Base-by-base conservation (phyloP, 1,284 basidiomycete species). In the Apiotrichum gamsii region DNA sequence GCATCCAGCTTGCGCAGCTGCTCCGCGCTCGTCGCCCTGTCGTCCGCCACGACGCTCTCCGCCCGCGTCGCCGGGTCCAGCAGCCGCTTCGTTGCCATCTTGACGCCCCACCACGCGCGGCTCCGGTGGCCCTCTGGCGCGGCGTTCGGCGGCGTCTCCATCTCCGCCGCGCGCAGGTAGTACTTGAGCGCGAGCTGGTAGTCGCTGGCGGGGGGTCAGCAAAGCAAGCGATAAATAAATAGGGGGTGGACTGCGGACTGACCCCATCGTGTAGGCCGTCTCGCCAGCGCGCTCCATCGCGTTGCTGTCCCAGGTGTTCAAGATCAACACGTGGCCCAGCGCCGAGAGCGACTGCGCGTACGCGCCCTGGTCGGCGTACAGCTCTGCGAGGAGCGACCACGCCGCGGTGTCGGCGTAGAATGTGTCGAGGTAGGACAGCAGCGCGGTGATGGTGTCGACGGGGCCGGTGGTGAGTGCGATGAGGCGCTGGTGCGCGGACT, bases 381-480 rank as follows among this genome's bases (percentile, higher is more conserved):
- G 79, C 57, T 90, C 86, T 0, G 90, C 86, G n/a, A 98, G 80
- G 62, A 95, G 84, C 11, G 90, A 77, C 95, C 94, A 98, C 5
- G 81, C 91, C 57, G 93, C 86, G 0, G 88, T 77, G 62, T 98
- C 94, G 23, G 83, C 82, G 69, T 97, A 97, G 71, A 94, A 91
- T 0, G 84, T 90, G 64, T 97, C 94, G 30, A 97, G 80, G 64
- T 90, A 86, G 28, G 78, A 74, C 18, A 83, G 81, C 6, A 98
- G 78, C 54, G 88, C 82, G 10, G 83, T 77, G 1, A 91, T 82
- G 0, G 87, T 82, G 33, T 78, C 76, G 37, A 84, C 78, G 9
- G 56, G 42, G 3, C 44, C 43, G 2, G 64, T 53, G 8, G 59
- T 49, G 13, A 91, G 79, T 0, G 86, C 82, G 52, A 94, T 84